Percentiles rank a stretch among this genome's conserved stretches.
Conservation (phyloP, 192 early-diverging fungal genomes). For the Entomortierella parvispora region DNA sequence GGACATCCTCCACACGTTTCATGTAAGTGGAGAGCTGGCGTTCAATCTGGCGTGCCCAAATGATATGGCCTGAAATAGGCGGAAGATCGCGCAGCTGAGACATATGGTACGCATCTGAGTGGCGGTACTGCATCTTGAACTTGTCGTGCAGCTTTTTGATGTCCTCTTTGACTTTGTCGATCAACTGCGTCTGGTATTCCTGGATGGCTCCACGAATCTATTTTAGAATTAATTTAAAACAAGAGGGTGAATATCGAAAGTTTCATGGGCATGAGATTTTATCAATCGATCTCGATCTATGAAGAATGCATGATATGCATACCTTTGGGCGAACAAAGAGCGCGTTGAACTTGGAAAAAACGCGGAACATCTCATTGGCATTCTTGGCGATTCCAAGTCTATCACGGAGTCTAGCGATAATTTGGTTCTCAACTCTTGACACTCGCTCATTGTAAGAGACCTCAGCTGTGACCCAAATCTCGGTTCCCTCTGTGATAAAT, state of each 20-base stretch:
- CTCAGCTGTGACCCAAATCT: conserved; percentile 92
- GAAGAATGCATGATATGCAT: too few species aligned
- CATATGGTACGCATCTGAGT: conserved; percentile 90
- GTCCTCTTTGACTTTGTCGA: conserved; percentile 98
- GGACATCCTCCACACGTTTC: conserved; percentile 96
- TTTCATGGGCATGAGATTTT: conserved; percentile 5
- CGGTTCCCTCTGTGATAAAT: conserved; percentile 79
- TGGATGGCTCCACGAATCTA: conserved; percentile 98
- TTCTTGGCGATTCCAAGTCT: conserved; percentile 94
- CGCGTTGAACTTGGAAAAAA: conserved; percentile 99
- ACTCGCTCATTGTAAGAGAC: conserved; percentile 94
- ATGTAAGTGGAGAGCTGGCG: conserved; percentile 95
- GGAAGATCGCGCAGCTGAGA: conserved; percentile 93
- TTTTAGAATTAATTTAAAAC: background rate
- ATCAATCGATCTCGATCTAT: background rate
- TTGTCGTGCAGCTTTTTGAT: conserved; percentile 95
- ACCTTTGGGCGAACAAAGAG: conserved; percentile 97
- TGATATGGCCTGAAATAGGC: conserved; percentile 91
- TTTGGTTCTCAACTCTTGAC: conserved; percentile 95
- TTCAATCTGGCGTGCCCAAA: conserved; percentile 98
- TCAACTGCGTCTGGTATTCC: conserved; percentile 98
- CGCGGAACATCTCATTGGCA: conserved; percentile 99
- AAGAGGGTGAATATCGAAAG: too few species aligned
- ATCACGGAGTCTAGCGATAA: conserved; percentile 90
- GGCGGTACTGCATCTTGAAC: conserved; percentile 91